Evolutionary conservation across 2,329 filamentous ascomycete genomes (phyloP).

Genomic region (Talaromyces sp.): DNA sequence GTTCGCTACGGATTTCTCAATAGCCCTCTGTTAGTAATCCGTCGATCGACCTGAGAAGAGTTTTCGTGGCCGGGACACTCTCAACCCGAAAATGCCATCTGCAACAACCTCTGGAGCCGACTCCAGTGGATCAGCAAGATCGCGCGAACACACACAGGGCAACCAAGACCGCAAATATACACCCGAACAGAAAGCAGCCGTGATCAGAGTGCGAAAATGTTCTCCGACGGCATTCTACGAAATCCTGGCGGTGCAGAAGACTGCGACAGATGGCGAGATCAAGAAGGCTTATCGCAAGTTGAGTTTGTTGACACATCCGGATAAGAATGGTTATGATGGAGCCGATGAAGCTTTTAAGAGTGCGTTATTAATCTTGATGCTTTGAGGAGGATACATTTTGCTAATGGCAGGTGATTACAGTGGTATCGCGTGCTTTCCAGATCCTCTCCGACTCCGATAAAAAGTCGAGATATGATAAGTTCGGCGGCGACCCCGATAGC

Average conservation of each 20-base stretch:
- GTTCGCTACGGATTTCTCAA: background rate
- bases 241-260: slow-evolving; percentile 73
- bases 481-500: slow-evolving; percentile 88
- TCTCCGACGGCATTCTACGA: slow-evolving; percentile 89
- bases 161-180: slow-evolving; percentile 67
- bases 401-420: too few relatives aligned
- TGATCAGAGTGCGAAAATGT: slow-evolving; percentile 84
- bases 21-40: too few relatives aligned
- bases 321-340: slow-evolving; percentile 95
- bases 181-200: slow-evolving; percentile 84
- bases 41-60: background rate
- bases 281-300: slow-evolving; percentile 98
- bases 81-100: slow-evolving; percentile 38
- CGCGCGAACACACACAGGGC: slow-evolving; percentile 51
- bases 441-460: slow-evolving; percentile 92
- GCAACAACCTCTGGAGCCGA: slow-evolving; percentile 50
- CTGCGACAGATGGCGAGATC: slow-evolving; percentile 75
- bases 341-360: slow-evolving; percentile 98
- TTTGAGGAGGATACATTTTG: too few relatives aligned
- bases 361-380: too few relatives aligned
- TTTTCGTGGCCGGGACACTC: background rate
- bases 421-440: slow-evolving; percentile 92
- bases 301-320: slow-evolving; percentile 90
- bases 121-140: slow-evolving; percentile 41
- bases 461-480: slow-evolving; percentile 81